Conservation (phyloP, 2,329 filamentous ascomycete genomes). For the Aspergillus hortae region DNA sequence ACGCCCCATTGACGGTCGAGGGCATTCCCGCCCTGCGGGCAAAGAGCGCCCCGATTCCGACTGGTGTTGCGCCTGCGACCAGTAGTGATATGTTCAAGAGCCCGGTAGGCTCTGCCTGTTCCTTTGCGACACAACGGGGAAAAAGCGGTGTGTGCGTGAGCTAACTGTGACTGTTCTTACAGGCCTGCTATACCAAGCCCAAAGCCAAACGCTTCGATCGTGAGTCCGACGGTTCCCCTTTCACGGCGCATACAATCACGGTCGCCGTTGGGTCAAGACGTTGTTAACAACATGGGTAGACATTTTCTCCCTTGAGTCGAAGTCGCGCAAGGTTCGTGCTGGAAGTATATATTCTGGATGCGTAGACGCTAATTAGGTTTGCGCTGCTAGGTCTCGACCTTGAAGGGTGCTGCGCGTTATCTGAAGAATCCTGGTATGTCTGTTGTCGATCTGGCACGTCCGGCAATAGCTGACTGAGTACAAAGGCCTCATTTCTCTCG, state of each 20-base stretch:
- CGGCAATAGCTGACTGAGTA: neutral
- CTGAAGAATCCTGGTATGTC: slow-evolving; percentile 66
- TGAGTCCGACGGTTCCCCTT: slow-evolving; percentile 47
- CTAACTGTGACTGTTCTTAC: slow-evolving; percentile 16
- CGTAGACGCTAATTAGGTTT: slow-evolving; percentile 7
- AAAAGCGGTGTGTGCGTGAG: neutral
- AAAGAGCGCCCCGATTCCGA: slow-evolving; percentile 66
- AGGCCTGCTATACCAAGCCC: slow-evolving; percentile 57
- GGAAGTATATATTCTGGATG: neutral
- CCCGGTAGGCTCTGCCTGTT: slow-evolving; percentile 47
- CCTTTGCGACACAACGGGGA: neutral
- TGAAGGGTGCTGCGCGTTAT: slow-evolving; percentile 78
- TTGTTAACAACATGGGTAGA: slow-evolving; percentile 26
- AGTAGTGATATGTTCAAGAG: slow-evolving; percentile 83
- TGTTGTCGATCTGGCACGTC: neutral
- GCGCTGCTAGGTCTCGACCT: slow-evolving; percentile 56
- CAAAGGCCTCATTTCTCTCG: slow-evolving; percentile 77
- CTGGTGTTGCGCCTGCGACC: slow-evolving; percentile 71
- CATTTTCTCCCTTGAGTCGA: slow-evolving; percentile 61
- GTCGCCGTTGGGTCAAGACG: neutral
- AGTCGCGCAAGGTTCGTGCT: slow-evolving; percentile 41
- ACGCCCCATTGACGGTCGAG: slow-evolving; percentile 56
- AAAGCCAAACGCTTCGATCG: slow-evolving; percentile 81
- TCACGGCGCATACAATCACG: neutral
- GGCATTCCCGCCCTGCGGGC: slow-evolving; percentile 65